Evolutionary conservation across 306 rosid genomes (phyloP).

Genomic region (Cucumis cinereus): DNA sequence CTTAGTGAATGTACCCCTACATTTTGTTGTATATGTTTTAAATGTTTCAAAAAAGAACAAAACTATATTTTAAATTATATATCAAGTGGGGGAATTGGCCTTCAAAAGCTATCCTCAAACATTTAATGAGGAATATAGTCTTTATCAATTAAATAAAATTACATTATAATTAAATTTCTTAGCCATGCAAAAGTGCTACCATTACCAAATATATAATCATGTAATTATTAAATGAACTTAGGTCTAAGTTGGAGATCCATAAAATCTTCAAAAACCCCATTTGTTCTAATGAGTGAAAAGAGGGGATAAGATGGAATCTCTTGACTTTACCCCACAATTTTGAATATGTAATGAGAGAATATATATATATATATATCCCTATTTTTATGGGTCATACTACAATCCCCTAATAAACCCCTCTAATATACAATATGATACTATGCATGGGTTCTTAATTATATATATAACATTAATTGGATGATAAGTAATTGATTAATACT

Average conservation of each 20-base stretch:
- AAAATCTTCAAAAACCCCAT: slow-evolving; percentile 1
- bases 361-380: slow-evolving; percentile 1
- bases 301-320: slow-evolving; percentile 42
- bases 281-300: slow-evolving; percentile 11
- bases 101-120: background rate
- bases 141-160: background rate
- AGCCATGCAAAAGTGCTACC: background rate
- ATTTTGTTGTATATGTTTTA: background rate
- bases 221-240: background rate
- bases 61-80: background rate
- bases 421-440: too few relatives aligned
- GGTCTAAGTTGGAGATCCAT: slow-evolving; percentile 7
- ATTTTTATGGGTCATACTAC: slow-evolving; percentile 37
- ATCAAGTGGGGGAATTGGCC: background rate
- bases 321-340: slow-evolving; percentile 20
- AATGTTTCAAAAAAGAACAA: background rate
- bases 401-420: background rate
- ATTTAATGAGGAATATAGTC: background rate
- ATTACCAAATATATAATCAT: background rate
- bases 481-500: background rate
- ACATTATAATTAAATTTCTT: too few relatives aligned
- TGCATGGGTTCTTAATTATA: too few relatives aligned
- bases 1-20: background rate
- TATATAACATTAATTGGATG: too few relatives aligned
- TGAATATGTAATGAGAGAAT: background rate